A percentile compares a stretch with the other conserved stretches of the same genome.
These are phyloP conservation scores for Calonectria pauciramosa DNA, from an alignment of 2,329 filamentous ascomycete species.

Conservation along the genomic window DNA sequence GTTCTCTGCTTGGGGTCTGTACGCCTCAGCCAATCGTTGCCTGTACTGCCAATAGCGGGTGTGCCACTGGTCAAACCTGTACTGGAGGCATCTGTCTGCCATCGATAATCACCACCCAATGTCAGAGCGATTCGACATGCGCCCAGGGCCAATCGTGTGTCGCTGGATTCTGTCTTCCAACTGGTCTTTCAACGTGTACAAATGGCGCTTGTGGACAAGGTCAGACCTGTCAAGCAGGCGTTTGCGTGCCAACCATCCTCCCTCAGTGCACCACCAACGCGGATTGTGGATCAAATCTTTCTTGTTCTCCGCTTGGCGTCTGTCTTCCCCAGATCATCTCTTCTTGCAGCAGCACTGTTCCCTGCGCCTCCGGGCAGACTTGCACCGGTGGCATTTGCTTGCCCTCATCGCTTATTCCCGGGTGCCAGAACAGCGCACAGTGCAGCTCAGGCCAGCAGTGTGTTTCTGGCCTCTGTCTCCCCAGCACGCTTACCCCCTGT, in stretches of 20 bases:
- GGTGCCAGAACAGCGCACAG: not conserved
- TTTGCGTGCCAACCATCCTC: not conserved
- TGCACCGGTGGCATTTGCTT: not conserved
- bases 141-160: not conserved
- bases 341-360: not conserved
- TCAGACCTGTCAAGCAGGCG: not conserved
- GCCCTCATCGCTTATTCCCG: not conserved
- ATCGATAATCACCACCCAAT: not conserved
- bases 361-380: not conserved
- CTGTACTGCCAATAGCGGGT: not conserved
- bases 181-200: not conserved
- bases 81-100: constrained; percentile 10
- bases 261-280: not conserved
- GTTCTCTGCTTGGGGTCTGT: constrained; percentile 1
- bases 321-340: not conserved
- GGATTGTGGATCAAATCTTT: not conserved
- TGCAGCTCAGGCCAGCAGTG: not conserved
- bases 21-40: not conserved
- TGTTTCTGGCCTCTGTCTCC: not conserved
- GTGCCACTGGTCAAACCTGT: not conserved
- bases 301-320: constrained; percentile 1
- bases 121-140: not conserved
- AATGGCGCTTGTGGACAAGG: not conserved
- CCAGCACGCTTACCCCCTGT: not conserved
- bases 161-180: not conserved